Evolutionary conservation across 495 filamentous ascomycete genomes (phyloP).

Genomic region (Pyronema domesticum): DNA sequence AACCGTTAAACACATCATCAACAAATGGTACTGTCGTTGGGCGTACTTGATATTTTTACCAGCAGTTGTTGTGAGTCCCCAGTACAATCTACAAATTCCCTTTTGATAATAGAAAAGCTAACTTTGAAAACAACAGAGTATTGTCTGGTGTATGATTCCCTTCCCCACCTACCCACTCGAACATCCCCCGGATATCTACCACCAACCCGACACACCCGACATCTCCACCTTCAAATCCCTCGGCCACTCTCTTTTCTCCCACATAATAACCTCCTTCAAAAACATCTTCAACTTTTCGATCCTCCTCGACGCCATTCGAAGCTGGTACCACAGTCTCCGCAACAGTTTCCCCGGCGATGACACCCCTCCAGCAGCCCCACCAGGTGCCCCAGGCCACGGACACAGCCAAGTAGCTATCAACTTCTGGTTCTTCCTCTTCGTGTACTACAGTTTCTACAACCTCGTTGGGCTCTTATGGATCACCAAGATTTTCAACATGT

Average conservation of each 20-base stretch:
- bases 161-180: conserved; percentile 41
- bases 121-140: conserved; percentile 6
- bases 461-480: conserved; percentile 46
- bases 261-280: not conserved
- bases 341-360: conserved; percentile 2
- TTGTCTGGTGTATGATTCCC: conserved; percentile 43
- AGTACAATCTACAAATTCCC: not conserved
- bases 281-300: conserved; percentile 17
- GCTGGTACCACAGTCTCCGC: conserved; percentile 7
- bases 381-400: conserved; percentile 39
- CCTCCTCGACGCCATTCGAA: conserved; percentile 11
- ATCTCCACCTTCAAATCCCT: not conserved
- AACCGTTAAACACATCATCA: conserved; percentile 35
- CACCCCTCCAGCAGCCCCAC: conserved; percentile 3
- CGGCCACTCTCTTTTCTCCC: not conserved
- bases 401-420: conserved; percentile 41
- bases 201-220: conserved; percentile 17
- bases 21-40: conserved; percentile 41
- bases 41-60: conserved; percentile 38
- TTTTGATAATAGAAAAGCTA: not conserved
- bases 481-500: conserved; percentile 50
- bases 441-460: conserved; percentile 50
- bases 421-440: conserved; percentile 49
- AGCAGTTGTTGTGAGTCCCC: conserved; percentile 35
- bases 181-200: conserved; percentile 2